Percentiles rank a stretch among this genome's conserved stretches.
These are phyloP conservation scores for Aspergillus nanangensis DNA, from an alignment of 495 filamentous ascomycete species.

Conservation along the genomic window DNA sequence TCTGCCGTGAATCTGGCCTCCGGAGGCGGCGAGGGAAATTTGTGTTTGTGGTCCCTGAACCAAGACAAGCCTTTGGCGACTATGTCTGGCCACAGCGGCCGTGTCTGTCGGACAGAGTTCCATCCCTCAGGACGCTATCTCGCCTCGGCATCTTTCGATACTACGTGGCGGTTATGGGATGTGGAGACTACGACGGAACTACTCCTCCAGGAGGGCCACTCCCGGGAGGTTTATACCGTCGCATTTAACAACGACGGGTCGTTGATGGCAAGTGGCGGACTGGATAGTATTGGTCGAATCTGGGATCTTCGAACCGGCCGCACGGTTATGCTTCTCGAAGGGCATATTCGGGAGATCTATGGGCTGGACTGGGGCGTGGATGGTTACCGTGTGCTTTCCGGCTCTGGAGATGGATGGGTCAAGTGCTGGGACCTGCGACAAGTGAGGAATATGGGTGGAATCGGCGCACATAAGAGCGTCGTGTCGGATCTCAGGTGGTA, in stretches of 20 bases:
- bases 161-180: conserved; percentile 97
- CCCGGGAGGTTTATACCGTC: conserved; percentile 82
- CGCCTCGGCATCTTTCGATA: conserved; percentile 92
- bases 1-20: conserved; percentile 82
- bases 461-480: conserved; percentile 87
- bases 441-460: conserved; percentile 72
- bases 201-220: conserved; percentile 90
- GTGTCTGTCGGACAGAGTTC: conserved; percentile 89
- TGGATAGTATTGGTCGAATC: conserved; percentile 91
- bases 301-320: conserved; percentile 96
- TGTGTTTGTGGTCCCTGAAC: conserved; percentile 86
- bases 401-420: conserved; percentile 90
- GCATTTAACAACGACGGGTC: conserved; percentile 88
- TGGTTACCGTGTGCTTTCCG: conserved; percentile 81
- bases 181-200: conserved; percentile 78
- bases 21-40: conserved; percentile 81
- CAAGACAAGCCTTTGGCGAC: conserved; percentile 80
- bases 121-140: conserved; percentile 89
- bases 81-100: conserved; percentile 76
- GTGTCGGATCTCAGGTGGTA: conserved; percentile 94
- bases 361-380: conserved; percentile 90
- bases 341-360: conserved; percentile 90
- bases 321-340: conserved; percentile 93
- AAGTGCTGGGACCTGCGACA: conserved; percentile 97
- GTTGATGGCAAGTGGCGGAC: conserved; percentile 79